phyloP scores from a whole-genome alignment of 1,139 yeast species.

The Hyphopichia pseudoburtonii region DNA sequence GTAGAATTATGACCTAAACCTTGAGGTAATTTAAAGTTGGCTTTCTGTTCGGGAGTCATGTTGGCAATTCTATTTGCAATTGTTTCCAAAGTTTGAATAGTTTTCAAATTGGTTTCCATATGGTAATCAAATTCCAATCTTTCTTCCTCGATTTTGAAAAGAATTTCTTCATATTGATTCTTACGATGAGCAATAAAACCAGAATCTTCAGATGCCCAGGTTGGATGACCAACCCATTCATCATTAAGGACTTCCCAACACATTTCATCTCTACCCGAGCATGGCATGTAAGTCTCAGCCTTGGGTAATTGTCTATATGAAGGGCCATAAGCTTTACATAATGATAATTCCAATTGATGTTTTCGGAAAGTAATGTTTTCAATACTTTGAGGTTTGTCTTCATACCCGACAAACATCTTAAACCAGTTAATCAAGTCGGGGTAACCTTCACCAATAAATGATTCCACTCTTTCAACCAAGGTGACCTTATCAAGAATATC shows the following conservation, averaged over 20 bases:
- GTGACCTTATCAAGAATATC: slow-evolving; percentile 84
- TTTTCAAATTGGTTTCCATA: slow-evolving; percentile 91
- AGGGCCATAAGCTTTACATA: slow-evolving; percentile 90
- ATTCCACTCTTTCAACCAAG: slow-evolving; percentile 79
- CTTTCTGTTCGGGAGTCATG: slow-evolving; percentile 89
- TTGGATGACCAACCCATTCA: slow-evolving; percentile 99
- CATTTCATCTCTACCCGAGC: slow-evolving; percentile 98
- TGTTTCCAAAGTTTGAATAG: slow-evolving; percentile 93
- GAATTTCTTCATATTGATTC: slow-evolving; percentile 93
- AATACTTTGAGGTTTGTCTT: slow-evolving; percentile 71
- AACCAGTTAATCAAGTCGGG: slow-evolving; percentile 88
- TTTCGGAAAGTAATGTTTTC: slow-evolving; percentile 88
- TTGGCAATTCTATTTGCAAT: slow-evolving; percentile 92
- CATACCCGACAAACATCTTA: slow-evolving; percentile 86
- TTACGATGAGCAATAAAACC: slow-evolving; percentile 98
- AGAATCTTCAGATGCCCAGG: slow-evolving; percentile 99
- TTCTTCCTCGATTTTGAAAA: slow-evolving; percentile 95
- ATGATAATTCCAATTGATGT: slow-evolving; percentile 82
- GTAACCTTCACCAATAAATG: slow-evolving; percentile 75
- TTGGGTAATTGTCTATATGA: slow-evolving; percentile 92
- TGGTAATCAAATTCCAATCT: slow-evolving; percentile 94
- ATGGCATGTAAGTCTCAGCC: slow-evolving; percentile 94
- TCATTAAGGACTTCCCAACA: slow-evolving; percentile 98
- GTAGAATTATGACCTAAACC: slow-evolving; percentile 90
- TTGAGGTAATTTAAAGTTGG: slow-evolving; percentile 80